These are phyloP conservation scores for Pseudocercospora fuligena DNA, from an alignment of 2,329 filamentous ascomycete species.

Conservation along the genomic window DNA sequence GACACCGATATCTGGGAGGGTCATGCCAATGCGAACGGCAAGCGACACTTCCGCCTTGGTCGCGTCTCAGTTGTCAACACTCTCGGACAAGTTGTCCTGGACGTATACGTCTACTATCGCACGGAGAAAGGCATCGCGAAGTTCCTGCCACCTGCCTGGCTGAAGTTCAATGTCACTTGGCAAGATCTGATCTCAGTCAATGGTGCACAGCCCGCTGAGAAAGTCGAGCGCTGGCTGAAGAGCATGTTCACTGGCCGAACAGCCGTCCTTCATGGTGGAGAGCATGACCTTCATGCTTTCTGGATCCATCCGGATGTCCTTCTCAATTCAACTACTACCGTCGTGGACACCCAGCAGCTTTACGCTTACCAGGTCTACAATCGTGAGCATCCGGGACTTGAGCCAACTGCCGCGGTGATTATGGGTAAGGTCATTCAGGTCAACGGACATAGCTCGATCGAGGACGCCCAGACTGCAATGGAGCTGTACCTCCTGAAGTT, in stretches of 20 bases:
- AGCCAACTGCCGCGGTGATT: background rate
- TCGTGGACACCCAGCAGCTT: slow-evolving; percentile 15
- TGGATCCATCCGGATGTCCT: slow-evolving; percentile 14
- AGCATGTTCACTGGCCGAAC: slow-evolving; percentile 11
- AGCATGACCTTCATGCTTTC: background rate
- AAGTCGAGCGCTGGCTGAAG: slow-evolving; percentile 12
- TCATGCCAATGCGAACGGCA: background rate
- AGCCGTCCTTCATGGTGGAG: slow-evolving; percentile 12
- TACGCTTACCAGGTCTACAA: slow-evolving; percentile 15
- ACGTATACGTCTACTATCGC: slow-evolving; percentile 14
- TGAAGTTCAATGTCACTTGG: slow-evolving; percentile 9
- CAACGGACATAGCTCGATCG: slow-evolving; percentile 6
- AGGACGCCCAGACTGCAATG: slow-evolving; percentile 20
- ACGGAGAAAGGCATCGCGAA: slow-evolving; percentile 15
- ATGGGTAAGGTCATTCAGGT: background rate
- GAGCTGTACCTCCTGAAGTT: slow-evolving; percentile 14
- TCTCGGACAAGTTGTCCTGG: slow-evolving; percentile 15
- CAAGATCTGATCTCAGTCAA: slow-evolving; percentile 12
- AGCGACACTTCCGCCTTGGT: slow-evolving; percentile 6
- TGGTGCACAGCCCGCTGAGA: slow-evolving; percentile 14
- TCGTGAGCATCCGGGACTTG: background rate
- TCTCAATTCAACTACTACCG: background rate
- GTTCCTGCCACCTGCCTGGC: slow-evolving; percentile 6
- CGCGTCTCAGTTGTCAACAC: slow-evolving; percentile 18
- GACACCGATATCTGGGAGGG: slow-evolving; percentile 1